Conservation (phyloP, 1,139 yeast genomes). For the Yamadazyma triangularis region DNA sequence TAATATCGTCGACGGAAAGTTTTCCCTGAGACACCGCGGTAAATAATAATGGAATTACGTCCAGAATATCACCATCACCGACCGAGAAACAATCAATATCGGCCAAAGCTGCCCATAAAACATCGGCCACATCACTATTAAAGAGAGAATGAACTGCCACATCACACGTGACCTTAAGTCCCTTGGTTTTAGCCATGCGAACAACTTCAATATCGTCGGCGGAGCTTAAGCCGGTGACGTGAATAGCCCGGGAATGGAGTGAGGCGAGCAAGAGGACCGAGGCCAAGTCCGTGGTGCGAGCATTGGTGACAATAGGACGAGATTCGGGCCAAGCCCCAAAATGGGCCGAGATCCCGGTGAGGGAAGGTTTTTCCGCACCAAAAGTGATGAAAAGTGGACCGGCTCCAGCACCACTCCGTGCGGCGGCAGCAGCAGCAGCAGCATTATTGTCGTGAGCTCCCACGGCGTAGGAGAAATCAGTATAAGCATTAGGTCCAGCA, state of each 20-base stretch:
- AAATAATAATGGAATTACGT: constrained; percentile 77
- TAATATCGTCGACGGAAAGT: constrained; percentile 69
- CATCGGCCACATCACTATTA: constrained; percentile 72
- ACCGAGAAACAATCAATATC: constrained; percentile 83
- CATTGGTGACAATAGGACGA: constrained; percentile 90
- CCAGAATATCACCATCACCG: constrained; percentile 82
- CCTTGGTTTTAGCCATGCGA: constrained; percentile 79
- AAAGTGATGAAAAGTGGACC: constrained; percentile 75
- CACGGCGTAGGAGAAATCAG: constrained; percentile 78
- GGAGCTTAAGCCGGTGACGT: constrained; percentile 80
- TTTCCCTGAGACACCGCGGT: constrained; percentile 74
- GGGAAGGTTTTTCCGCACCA: constrained; percentile 63
- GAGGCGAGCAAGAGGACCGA: constrained; percentile 87
- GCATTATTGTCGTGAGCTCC: constrained; percentile 78
- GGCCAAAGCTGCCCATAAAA: constrained; percentile 73
- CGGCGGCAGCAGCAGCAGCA: constrained; percentile 56
- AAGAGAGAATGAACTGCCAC: constrained; percentile 79
- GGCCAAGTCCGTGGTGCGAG: constrained; percentile 87
- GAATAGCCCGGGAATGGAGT: constrained; percentile 79
- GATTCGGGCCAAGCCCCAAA: constrained; percentile 78
- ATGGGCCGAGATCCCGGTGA: constrained; percentile 74
- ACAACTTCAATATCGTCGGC: constrained; percentile 82
- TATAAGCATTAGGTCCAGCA: constrained; percentile 59
- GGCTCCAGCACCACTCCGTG: constrained; percentile 70
- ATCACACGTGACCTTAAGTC: constrained; percentile 83